Conservation (phyloP, 139 green algal genomes). For the Chlamydomonas sp. region DNA sequence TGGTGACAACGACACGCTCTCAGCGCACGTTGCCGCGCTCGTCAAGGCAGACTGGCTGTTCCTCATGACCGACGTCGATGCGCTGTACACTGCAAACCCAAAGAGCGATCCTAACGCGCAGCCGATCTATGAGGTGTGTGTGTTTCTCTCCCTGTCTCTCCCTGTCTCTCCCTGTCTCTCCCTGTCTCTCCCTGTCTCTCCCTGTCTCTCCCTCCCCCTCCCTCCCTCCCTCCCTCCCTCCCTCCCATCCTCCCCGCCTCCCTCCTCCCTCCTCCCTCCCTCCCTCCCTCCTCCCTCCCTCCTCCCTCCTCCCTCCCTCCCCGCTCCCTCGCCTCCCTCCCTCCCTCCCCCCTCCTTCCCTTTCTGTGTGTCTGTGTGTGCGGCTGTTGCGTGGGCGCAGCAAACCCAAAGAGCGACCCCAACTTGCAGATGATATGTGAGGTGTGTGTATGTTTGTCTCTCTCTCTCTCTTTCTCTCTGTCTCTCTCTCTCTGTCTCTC, state of each 20-base stretch:
- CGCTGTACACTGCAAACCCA: conserved; percentile 76
- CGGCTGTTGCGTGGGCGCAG: conserved; percentile 84
- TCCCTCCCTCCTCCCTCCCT: no score
- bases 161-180: no score
- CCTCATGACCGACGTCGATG: conserved; percentile 89
- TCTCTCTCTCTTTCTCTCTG: no score
- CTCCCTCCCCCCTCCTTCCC: conserved; percentile 77
- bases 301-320: conserved; percentile 86
- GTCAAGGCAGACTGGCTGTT: conserved; percentile 87
- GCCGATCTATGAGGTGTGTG: conserved; percentile 62
- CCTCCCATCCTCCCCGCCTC: no score
- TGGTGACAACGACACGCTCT: conserved; percentile 95
- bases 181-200: no score
- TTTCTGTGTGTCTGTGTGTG: conserved; percentile 92
- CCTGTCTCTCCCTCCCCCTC: no score
- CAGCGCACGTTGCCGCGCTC: conserved; percentile 81
- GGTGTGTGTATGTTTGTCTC: conserved; percentile 28
- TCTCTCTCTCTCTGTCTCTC: no score
- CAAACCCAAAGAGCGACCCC: conserved; percentile 49
- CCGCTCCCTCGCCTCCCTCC: conserved; percentile 85
- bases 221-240: no score
- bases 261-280: no score
- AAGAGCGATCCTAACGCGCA: conserved; percentile 41
- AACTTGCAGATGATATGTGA: conserved; percentile 54
- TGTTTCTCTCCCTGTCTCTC: not conserved